Conservation (phyloP, 768 basidiomycete genomes). For the Hypholoma fasciculare region DNA sequence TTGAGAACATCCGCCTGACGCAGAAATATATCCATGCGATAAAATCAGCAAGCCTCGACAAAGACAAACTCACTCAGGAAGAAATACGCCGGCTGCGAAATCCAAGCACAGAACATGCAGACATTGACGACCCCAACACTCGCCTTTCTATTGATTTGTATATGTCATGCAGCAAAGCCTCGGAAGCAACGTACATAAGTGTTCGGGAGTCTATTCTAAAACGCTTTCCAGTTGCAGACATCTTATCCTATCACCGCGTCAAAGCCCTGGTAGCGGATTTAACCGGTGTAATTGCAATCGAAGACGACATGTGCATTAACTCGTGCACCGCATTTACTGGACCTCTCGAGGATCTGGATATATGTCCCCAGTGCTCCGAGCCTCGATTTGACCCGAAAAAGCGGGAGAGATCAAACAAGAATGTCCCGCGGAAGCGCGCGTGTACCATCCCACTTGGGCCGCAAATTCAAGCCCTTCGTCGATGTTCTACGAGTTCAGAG, state of each 20-base stretch:
- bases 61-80: not conserved
- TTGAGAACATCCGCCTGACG: not conserved
- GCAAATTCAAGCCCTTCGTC: conserved; percentile 39
- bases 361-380: conserved; percentile 31
- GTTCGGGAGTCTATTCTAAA: not conserved
- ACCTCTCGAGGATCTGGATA: conserved; percentile 25
- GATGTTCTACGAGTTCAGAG: conserved; percentile 16
- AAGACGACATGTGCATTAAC: conserved; percentile 6
- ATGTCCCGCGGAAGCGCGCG: conserved; percentile 29
- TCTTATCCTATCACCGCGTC: not conserved
- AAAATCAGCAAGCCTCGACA: not conserved
- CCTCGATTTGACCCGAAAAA: conserved; percentile 11
- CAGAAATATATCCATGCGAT: not conserved
- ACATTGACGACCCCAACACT: not conserved
- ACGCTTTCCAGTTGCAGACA: not conserved
- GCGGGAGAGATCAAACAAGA: conserved; percentile 10
- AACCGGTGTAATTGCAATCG: not conserved
- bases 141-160: not conserved
- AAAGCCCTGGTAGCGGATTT: not conserved
- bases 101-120: not conserved
- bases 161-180: not conserved
- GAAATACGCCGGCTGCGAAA: not conserved
- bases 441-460: conserved; percentile 41
- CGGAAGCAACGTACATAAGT: not conserved
- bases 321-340: conserved; percentile 33